phyloP scores from a whole-genome alignment of 441 rosid species.

The Metrosideros polymorpha region DNA sequence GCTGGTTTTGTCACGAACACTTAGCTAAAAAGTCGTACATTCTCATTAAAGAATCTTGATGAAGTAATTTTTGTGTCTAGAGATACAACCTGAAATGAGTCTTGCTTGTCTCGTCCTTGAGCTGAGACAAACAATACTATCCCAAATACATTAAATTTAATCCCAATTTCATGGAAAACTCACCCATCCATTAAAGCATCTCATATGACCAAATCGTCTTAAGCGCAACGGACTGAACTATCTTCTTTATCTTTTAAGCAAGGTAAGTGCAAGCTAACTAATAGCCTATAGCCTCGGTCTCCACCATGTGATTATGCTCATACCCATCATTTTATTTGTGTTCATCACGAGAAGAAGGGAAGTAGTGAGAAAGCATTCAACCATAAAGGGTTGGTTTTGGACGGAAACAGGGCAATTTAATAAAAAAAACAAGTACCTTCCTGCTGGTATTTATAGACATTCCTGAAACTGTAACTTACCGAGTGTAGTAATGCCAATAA shows the following conservation, averaged over 20 bases:
- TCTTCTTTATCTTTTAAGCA: background rate
- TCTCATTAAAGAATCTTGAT: background rate
- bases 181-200: background rate
- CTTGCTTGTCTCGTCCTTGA: background rate
- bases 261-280: background rate
- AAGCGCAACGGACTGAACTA: background rate
- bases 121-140: background rate
- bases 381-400: background rate
- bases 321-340: background rate
- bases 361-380: background rate
- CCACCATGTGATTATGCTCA: background rate
- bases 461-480: conserved; percentile 37
- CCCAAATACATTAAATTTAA: background rate
- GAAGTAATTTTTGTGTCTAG: background rate
- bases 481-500: conserved; percentile 87
- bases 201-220: background rate
- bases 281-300: background rate
- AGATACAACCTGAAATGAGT: background rate
- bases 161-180: background rate
- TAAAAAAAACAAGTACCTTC: background rate
- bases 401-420: background rate
- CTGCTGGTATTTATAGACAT: background rate
- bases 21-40: background rate
- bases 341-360: background rate
- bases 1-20: background rate